phyloP scores from a whole-genome alignment of 345 rosid genomes.

The Laguncularia racemosa region DNA sequence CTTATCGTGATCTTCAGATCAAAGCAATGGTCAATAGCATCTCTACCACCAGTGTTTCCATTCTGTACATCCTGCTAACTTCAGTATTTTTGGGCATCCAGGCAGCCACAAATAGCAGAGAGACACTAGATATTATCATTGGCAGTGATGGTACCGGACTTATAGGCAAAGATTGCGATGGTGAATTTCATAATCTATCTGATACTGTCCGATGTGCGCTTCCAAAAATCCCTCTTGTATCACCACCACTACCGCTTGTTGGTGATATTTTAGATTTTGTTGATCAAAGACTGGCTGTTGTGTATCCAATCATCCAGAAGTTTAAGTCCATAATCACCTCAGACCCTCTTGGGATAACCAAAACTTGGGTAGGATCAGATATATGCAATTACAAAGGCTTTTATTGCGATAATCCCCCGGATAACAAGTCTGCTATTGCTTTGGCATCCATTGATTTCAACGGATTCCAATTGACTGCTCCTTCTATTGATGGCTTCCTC shows the following conservation, averaged over 20 bases:
- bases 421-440: constrained; percentile 59
- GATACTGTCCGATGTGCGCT: constrained; percentile 12
- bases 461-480: constrained; percentile 69
- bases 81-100: constrained; percentile 2
- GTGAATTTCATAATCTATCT: constrained; percentile 9
- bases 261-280: constrained; percentile 27
- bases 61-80: constrained; percentile 6
- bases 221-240: constrained; percentile 4
- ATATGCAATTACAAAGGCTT: constrained; percentile 77
- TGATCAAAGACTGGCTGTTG: constrained; percentile 60
- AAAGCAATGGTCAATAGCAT: constrained; percentile 2
- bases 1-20: background rate
- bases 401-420: constrained; percentile 73
- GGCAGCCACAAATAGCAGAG: constrained; percentile 5
- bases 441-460: constrained; percentile 87
- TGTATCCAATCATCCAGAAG: constrained; percentile 70
- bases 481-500: constrained; percentile 67
- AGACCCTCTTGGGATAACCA: constrained; percentile 62
- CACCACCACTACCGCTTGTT: constrained; percentile 12
- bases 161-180: too few relatives aligned
- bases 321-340: constrained; percentile 64
- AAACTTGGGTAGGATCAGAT: constrained; percentile 68
- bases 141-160: too few relatives aligned
- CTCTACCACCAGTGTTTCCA: constrained; percentile 2
- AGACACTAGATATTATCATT: background rate